Evolutionary conservation across 768 basidiomycete species (phyloP), one percentile per base, ranked within the genome.

Genomic region (Rhodotorula diobovata): DNA sequence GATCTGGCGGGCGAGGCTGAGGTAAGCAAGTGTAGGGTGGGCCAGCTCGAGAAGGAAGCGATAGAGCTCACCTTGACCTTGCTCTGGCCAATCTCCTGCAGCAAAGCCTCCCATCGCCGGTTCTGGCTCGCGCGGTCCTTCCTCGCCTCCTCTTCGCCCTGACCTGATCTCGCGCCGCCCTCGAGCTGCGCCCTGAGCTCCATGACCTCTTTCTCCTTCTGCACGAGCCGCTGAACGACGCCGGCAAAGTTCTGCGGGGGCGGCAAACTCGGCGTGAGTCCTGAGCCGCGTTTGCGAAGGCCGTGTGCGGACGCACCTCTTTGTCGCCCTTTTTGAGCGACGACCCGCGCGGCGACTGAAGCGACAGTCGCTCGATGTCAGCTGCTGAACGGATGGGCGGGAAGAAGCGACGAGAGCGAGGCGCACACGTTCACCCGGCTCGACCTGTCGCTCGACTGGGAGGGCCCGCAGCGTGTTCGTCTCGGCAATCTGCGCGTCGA

Each of bases 171-270:
- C 2, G 54, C 50, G 10, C 23, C 37, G 28, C 84, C 83, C 66
- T 88, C 88, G 30, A 93, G 80, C 77, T 93, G 89, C 8, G 84
- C 84, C 77, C 88, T 87, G 3, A 94, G 83, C 66, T 88, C 86
- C 4, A 86, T 78, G 3, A 91, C 89, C 79, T 93, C 87, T 76
- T 89, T 91, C 81, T 96, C 93, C 79, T 92, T 93, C 78, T 87
- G 85, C 7, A 89, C 85, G 25, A 94, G 83, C 18, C 90, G 86
- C 76, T 91, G 90, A 16, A 92, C 86, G 30, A 94, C 78, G 3
- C 89, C 90, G 71, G 87, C 85, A 67, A 89, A 84, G 72, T 85
- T 87, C 85, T 89, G 81, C 56, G 37, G 25, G 16, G 48, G 48
- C 4, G 25, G 20, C 25, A 0, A 53, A 6, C 8, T 2, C 5